These are phyloP conservation scores for Debaryomyces robertsiae DNA, from an alignment of 1,139 yeast species.

Conservation along the genomic window DNA sequence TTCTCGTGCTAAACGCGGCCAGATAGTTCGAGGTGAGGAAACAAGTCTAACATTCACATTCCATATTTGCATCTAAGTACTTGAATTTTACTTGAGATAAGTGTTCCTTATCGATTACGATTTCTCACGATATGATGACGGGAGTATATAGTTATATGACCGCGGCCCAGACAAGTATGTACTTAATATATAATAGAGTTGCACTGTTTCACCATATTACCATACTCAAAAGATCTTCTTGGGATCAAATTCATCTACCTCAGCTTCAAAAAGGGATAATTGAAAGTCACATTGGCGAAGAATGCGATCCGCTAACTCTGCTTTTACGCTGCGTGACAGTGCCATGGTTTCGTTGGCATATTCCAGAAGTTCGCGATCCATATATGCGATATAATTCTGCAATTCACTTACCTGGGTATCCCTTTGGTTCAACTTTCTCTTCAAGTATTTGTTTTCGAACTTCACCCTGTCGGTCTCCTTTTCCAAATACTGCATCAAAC, in stretches of 20 bases:
- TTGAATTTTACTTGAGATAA: too few relatives aligned
- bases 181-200: too few relatives aligned
- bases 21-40: too few relatives aligned
- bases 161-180: too few relatives aligned
- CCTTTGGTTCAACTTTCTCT: slow-evolving; percentile 20
- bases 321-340: background rate
- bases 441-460: slow-evolving; percentile 41
- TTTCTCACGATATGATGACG: too few relatives aligned
- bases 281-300: slow-evolving; percentile 6
- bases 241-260: slow-evolving; percentile 14
- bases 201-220: too few relatives aligned
- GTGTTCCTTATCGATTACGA: too few relatives aligned
- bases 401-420: slow-evolving; percentile 30
- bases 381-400: slow-evolving; percentile 30
- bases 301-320: background rate
- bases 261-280: slow-evolving; percentile 7
- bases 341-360: slow-evolving; percentile 4
- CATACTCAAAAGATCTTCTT: slow-evolving; percentile 2
- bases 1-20: too few relatives aligned
- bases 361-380: slow-evolving; percentile 26
- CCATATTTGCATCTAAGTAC: too few relatives aligned
- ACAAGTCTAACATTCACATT: too few relatives aligned
- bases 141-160: too few relatives aligned
- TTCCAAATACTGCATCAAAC: slow-evolving; percentile 36
- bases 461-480: slow-evolving; percentile 30